Evolutionary conservation across 2,329 filamentous ascomycete genomes (phyloP), one percentile per base, ranked within the genome.

Genomic region (Diaporthe velutina): DNA sequence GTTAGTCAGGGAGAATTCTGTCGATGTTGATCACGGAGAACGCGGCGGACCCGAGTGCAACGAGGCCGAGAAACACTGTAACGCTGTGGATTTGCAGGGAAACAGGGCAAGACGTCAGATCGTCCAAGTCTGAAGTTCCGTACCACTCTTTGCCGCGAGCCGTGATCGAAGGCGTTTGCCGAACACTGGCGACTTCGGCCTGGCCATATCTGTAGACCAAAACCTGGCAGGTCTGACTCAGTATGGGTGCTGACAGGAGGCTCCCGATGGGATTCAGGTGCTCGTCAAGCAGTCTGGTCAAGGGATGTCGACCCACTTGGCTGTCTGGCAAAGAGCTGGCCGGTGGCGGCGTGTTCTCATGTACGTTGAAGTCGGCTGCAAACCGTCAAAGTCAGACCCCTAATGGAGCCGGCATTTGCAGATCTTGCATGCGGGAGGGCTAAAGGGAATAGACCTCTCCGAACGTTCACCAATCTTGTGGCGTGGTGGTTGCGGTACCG

Each of bases 51-150:
- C 64, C 48, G 64, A 68, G 15, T 54, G 33, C 45, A 40, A 54
- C 64, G 35, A 54, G 64, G 64, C 48, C 33, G 64, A 54, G 33
- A 40, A 68, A 54, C 64, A 68, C 64, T 68, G 64, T 68, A 54
- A 68, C 64, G 48, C n/a, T 68, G 48, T 54, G 64, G 64, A 68
- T 54, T 54, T 68, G 13, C 48, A 25, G 25, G 64, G 48, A 68
- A 54, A 68, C 64, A 54, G n/a, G 64, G 48, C 64, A 68, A 68
- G 64, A 68, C 64, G 48, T 68, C 64, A 68, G 64, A 68, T 68
- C 64, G 64, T 38, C 64, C 64, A 54, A 52, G 48, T 68, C 64
- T 68, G 64, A 68, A 40, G 64, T 68, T 68, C 64, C 48, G 64
- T 54, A 54, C 48, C 64, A 40, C 48, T 28, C 48, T 28, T 54